Conservation (phyloP, 805 yeast genomes). For the Yarrowia yakushimensis region DNA sequence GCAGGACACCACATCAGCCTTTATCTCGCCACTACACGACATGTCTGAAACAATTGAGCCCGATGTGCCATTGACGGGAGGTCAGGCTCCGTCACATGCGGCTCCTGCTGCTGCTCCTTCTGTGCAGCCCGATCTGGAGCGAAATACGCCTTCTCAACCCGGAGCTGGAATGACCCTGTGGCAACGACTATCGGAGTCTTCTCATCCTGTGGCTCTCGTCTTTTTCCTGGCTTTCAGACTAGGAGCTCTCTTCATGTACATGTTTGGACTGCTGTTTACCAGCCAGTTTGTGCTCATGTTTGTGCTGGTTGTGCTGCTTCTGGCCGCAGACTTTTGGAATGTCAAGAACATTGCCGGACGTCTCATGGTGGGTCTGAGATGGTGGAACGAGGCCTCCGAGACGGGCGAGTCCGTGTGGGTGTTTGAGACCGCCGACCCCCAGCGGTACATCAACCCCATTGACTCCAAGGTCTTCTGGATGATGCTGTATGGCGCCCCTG, state of each 20-base stretch:
- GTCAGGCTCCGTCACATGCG: background rate
- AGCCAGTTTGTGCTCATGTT: conserved; percentile 69
- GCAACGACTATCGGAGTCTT: conserved; percentile 57
- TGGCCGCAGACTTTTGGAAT: conserved; percentile 92
- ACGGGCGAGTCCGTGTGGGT: conserved; percentile 77
- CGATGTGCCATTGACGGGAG: conserved; percentile 3
- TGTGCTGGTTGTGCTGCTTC: conserved; percentile 67
- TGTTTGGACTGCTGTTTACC: conserved; percentile 69
- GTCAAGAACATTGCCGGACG: conserved; percentile 89
- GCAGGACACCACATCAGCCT: background rate
- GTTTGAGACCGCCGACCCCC: conserved; percentile 74
- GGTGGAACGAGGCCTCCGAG: conserved; percentile 89
- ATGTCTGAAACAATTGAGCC: conserved; percentile 20
- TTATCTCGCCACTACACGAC: background rate
- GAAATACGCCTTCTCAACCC: background rate
- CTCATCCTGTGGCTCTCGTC: conserved; percentile 77
- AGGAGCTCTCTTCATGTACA: conserved; percentile 59
- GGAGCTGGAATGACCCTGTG: conserved; percentile 38
- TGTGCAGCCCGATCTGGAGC: conserved; percentile 17
- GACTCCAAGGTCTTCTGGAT: conserved; percentile 90
- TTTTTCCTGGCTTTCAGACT: conserved; percentile 61
- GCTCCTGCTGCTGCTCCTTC: background rate
- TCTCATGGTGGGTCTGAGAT: conserved; percentile 76
- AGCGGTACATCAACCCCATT: conserved; percentile 72
- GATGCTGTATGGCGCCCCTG: conserved; percentile 70